Base-by-base conservation (phyloP, 345 rosid genomes). In the Salix purpurea region DNA sequence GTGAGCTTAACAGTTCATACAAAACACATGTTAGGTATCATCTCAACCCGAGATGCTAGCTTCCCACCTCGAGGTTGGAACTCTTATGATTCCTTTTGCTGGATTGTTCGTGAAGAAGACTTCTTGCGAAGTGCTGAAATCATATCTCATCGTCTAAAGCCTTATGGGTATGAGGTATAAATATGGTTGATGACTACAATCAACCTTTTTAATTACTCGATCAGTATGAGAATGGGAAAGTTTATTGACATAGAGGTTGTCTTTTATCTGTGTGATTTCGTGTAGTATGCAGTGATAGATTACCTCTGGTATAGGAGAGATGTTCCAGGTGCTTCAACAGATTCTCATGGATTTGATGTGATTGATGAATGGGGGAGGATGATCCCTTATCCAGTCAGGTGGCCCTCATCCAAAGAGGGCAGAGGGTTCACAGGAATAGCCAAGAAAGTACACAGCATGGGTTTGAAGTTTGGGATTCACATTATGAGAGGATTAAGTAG, bases 41-140 rank as follows among this genome's bases (percentile, higher is more conserved):
- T 83, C 78, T 46, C 75, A 65, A 50, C 16, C 34, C n/a, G 83
- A 73, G 46, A 68, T 69, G 95, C 94, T 72, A 81, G 85, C 83
- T 77, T 77, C 48, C 99, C 99, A 37, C 98, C 98, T 11, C 88
- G 98, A 88, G 99, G 99, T 66, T 96, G 99, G 98, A 96, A 91
- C 69, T 89, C 99, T 0, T 96, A 96, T 32, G 98, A 96, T 81
- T 93, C 99, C 70, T 95, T 90, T 81, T 88, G 91, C 81, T 96
- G 99, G 99, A 88, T 85, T 6, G 71, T 93, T 79, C 91, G 94
- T 2, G 99, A 93, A 84, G 84, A 88, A 72, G 99, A 93, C 87
- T 93, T 96, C 83, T 79, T 95, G 80, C 84, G 85, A 24, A 93
- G 79, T 64, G 91, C 99, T 48, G 89, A 88, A 76, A 78, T 88